Conservation (phyloP, 208 protist species). For the Leishmania major region DNA sequence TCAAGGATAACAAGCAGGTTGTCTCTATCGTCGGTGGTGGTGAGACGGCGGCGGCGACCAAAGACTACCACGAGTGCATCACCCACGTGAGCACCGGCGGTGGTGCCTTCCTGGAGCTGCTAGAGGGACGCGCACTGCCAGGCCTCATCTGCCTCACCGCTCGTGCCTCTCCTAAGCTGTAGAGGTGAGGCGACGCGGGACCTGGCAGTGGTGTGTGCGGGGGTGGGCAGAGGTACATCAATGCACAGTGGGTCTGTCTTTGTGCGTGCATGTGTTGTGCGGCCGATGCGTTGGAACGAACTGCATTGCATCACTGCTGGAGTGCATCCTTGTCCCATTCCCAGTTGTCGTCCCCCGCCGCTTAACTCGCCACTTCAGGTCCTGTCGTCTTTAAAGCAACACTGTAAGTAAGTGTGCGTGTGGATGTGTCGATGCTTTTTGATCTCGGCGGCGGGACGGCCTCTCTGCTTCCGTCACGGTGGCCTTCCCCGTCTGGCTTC, state of each 20-base stretch:
- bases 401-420: too few species aligned
- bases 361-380: background rate
- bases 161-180: constrained; percentile 74
- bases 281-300: background rate
- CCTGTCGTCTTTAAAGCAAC: background rate
- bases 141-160: constrained; percentile 93
- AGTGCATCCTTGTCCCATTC: background rate
- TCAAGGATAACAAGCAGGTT: constrained; percentile 70
- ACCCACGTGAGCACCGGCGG: constrained; percentile 99
- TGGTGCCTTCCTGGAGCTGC: constrained; percentile 99
- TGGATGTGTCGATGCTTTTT: background rate
- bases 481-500: background rate
- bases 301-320: background rate
- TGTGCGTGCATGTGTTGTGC: background rate
- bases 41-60: constrained; percentile 96
- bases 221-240: background rate
- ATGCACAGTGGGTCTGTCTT: background rate
- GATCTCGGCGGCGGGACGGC: background rate
- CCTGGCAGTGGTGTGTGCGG: background rate
- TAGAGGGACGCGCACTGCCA: constrained; percentile 97
- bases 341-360: background rate
- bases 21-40: constrained; percentile 97
- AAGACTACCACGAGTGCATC: constrained; percentile 89
- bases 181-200: constrained; percentile 1
- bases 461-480: background rate